Evolutionary conservation across 2,329 filamentous ascomycete species (phyloP).

Genomic region (Cladophialophora bantiana): DNA sequence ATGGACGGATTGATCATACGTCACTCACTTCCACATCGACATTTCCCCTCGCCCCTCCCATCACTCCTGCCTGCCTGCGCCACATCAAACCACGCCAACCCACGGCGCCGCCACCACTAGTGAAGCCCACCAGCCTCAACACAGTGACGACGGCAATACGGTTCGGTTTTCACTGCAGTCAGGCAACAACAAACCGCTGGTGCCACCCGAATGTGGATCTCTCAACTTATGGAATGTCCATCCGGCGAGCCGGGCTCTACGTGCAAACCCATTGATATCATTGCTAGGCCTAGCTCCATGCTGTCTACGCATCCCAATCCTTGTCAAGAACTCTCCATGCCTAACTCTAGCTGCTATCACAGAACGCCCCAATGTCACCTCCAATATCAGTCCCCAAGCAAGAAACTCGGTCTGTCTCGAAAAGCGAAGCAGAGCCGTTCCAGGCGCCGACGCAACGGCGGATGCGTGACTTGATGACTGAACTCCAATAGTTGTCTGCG

Average conservation of each 20-base stretch:
- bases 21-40: conserved; percentile 1
- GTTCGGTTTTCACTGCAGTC: background rate
- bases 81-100: conserved; percentile 5
- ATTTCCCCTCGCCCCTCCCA: background rate
- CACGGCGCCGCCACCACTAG: background rate
- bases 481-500: background rate
- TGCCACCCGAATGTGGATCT: too few relatives aligned
- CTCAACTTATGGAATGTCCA: too few relatives aligned
- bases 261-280: background rate
- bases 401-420: background rate
- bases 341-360: background rate
- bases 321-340: background rate
- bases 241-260: too few relatives aligned
- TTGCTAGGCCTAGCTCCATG: background rate
- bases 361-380: background rate
- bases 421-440: background rate
- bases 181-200: background rate
- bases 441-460: background rate
- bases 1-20: background rate
- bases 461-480: background rate
- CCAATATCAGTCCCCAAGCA: background rate
- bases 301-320: background rate
- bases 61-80: background rate
- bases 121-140: background rate
- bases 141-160: background rate